A percentile compares a stretch with the other conserved stretches of the same genome.
phyloP scores from a whole-genome alignment of 306 rosid species.

The Vigna unguiculata region DNA sequence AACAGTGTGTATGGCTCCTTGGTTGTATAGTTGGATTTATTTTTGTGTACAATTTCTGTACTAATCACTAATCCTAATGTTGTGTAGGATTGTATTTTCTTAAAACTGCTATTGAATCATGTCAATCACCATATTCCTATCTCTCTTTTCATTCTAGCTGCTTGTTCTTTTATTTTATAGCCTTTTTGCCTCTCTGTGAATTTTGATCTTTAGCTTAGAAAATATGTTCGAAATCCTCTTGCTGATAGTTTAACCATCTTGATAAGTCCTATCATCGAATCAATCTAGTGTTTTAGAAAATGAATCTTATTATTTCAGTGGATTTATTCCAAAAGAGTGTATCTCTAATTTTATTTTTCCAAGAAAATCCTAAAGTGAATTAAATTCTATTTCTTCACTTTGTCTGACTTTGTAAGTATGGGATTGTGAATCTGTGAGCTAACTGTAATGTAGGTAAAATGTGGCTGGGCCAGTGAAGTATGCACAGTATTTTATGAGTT shows the following conservation, averaged over 20 bases:
- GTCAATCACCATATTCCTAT: not conserved
- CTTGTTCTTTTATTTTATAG: slow-evolving; percentile 21
- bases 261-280: slow-evolving; percentile 7
- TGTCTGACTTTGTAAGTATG: not conserved
- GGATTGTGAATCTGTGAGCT: slow-evolving; percentile 25
- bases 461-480: slow-evolving; percentile 14
- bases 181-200: slow-evolving; percentile 15
- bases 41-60: slow-evolving; percentile 24
- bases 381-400: slow-evolving; percentile 9
- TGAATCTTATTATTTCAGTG: slow-evolving; percentile 25
- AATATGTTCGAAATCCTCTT: slow-evolving; percentile 17
- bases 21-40: slow-evolving; percentile 29
- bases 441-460: slow-evolving; percentile 9
- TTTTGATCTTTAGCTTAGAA: slow-evolving; percentile 38
- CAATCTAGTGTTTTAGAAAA: slow-evolving; percentile 27
- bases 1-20: slow-evolving; percentile 15
- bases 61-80: slow-evolving; percentile 10
- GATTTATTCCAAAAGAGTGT: slow-evolving; percentile 24
- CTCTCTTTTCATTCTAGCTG: slow-evolving; percentile 21
- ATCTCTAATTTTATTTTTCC: slow-evolving; percentile 14
- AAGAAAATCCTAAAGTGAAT: not conserved
- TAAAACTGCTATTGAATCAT: slow-evolving; percentile 12
- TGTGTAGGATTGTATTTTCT: not conserved
- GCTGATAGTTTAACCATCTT: not conserved
- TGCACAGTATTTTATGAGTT: slow-evolving; percentile 15